Conservation (phyloP, 139 green algal species). For the Eudorina sp. region DNA sequence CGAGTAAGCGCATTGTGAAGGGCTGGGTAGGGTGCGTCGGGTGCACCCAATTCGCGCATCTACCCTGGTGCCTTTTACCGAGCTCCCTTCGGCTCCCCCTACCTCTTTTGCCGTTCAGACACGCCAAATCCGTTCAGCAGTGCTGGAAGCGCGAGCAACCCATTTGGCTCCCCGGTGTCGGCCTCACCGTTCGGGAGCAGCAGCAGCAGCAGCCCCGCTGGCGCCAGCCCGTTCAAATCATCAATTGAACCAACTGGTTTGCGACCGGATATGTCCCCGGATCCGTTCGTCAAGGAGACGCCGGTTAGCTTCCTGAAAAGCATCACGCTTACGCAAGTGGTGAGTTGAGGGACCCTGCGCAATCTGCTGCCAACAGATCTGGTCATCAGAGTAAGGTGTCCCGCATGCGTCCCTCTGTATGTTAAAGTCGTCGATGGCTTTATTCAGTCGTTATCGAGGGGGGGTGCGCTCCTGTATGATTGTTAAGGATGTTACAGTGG, state of each 20-base stretch:
- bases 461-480: too few species aligned
- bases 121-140: slow-evolving; percentile 46
- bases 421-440: too few species aligned
- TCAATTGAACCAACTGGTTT: slow-evolving; percentile 73
- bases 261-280: slow-evolving; percentile 77
- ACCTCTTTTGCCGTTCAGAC: too few species aligned
- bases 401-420: too few species aligned
- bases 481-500: too few species aligned
- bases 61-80: neutral
- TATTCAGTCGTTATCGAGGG: too few species aligned
- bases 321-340: slow-evolving; percentile 84
- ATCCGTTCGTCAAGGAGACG: slow-evolving; percentile 70
- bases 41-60: neutral
- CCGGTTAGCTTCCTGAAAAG: slow-evolving; percentile 59
- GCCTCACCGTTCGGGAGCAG: slow-evolving; percentile 53
- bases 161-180: slow-evolving; percentile 49
- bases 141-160: slow-evolving; percentile 32
- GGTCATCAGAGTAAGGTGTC: too few species aligned
- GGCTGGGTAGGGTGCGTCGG: neutral
- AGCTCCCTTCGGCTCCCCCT: too few species aligned
- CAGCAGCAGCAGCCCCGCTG: neutral
- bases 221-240: slow-evolving; percentile 53
- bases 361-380: too few species aligned
- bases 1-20: slow-evolving; percentile 1
- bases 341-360: slow-evolving; percentile 57